These are phyloP conservation scores for Vitrella brassicaformis DNA, from an alignment of 73 alveolate genomes.

Conservation along the genomic window DNA sequence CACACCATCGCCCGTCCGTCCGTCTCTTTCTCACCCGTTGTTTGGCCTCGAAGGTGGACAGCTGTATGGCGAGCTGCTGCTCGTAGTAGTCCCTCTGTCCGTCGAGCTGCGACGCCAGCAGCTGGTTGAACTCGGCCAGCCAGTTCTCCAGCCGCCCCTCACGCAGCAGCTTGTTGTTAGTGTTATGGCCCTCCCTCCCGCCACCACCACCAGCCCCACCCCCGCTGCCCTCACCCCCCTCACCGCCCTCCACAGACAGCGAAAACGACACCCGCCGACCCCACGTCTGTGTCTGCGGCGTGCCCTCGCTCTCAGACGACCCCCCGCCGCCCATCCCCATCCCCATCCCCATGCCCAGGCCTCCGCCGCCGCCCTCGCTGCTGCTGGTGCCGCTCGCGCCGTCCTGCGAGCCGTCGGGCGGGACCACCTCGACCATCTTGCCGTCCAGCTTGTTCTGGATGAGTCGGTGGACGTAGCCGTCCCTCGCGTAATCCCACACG, in stretches of 20 bases:
- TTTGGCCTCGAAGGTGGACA: background rate
- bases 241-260: background rate
- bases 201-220: background rate
- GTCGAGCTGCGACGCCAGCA: background rate
- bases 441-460: conserved; percentile 13
- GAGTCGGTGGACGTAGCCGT: conserved; percentile 37
- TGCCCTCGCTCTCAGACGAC: background rate
- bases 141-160: background rate
- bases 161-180: background rate
- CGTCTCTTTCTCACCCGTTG: background rate
- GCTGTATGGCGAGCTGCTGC: background rate
- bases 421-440: conserved; percentile 32
- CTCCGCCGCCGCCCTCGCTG: background rate
- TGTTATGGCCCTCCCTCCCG: background rate
- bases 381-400: background rate
- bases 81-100: background rate
- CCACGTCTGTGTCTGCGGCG: too few species aligned
- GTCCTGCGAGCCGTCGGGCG: conserved; percentile 26
- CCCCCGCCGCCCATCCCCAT: too few species aligned
- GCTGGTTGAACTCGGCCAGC: background rate
- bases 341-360: background rate
- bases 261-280: too few species aligned
- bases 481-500: conserved; percentile 39
- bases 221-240: background rate
- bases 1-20: background rate